Base-by-base conservation (phyloP, 163 green algal species). In the Scenedesmus sp. region DNA sequence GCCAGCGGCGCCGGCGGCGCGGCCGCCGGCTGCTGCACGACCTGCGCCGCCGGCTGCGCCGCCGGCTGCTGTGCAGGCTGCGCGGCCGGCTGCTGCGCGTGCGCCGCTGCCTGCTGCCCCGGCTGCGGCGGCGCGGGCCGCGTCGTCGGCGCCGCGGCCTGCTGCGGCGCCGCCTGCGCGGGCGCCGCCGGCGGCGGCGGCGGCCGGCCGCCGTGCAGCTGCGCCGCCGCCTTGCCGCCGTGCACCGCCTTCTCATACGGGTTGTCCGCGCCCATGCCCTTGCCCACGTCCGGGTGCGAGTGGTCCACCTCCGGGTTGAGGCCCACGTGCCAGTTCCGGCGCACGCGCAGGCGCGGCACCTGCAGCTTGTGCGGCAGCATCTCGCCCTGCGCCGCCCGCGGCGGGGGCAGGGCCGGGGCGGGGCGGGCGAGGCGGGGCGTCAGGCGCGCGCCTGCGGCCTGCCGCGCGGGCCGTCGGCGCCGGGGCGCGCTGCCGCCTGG, bases 281-380 rank as follows among this genome's bases (percentile, higher is more conserved):
- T 83, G 0, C 88, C 85, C 2, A 97, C 88, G 58, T 97, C 94
- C 0, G 91, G 90, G 60, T 95, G 85, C 11, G 45, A 84, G 85
- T 98, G 96, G 80, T 98, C 95, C 7, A 95, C 92, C 84, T 99
- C 96, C 2, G 84, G 75, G 48, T 89, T 83, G 26, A 99, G 84
- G 3, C 95, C 96, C 67, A 92, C 82, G 80, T 91, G 96, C 96
- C 96, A 98, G 79, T 96, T 85, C 58, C 88, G 87, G 2, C 82
- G 66, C 66, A 99, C 89, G 17, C 84, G 69, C 69, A 98, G 87
- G 20, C 88, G 85, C 1, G 90, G 92, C 4, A 98, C 75, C 51
- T 45, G 29, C 14, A 83, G 44, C 96, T 70, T 34, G 44, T 84
- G 62, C 9, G 15, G 20, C 77, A 93, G 66, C 51, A 78, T 63